These are phyloP conservation scores for Silene uniflora DNA, from an alignment of 148 eudicot genomes.

Conservation along the genomic window DNA sequence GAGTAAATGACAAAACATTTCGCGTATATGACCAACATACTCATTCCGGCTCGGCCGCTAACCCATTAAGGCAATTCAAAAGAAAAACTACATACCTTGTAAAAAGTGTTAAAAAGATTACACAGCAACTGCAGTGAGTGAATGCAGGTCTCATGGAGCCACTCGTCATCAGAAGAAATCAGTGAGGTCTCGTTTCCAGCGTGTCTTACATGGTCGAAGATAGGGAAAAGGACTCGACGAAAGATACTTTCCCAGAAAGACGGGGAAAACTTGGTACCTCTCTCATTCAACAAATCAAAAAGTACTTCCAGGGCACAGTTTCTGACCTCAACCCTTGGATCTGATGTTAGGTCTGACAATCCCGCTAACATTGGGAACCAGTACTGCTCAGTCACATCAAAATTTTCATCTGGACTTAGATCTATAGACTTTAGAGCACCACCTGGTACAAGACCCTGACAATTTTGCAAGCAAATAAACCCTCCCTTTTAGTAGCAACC, in stretches of 20 bases:
- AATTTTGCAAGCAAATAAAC: slow-evolving; percentile 20
- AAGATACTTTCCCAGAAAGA: slow-evolving; percentile 94
- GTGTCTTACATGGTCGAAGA: slow-evolving; percentile 89
- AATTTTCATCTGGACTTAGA: slow-evolving; percentile 45
- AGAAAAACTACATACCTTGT: slow-evolving; percentile 59
- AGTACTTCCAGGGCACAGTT: slow-evolving; percentile 96
- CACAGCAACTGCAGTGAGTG: slow-evolving; percentile 95
- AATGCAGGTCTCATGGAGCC: slow-evolving; percentile 88
- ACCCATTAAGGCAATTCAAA: background rate
- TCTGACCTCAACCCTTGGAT: slow-evolving; percentile 86
- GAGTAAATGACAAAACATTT: background rate
- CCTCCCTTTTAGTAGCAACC: slow-evolving; percentile 1
- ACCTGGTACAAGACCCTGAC: slow-evolving; percentile 95
- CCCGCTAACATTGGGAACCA: slow-evolving; percentile 99
- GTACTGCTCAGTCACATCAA: slow-evolving; percentile 92
- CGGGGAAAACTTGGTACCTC: slow-evolving; percentile 91
- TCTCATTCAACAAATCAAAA: slow-evolving; percentile 92
- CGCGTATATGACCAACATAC: background rate
- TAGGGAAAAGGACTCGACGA: slow-evolving; percentile 86
- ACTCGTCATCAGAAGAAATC: slow-evolving; percentile 60
- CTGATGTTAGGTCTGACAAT: slow-evolving; percentile 93
- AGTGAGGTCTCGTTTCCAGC: slow-evolving; percentile 65
- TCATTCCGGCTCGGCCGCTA: background rate
- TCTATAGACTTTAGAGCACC: slow-evolving; percentile 89
- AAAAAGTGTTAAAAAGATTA: slow-evolving; percentile 93